These are phyloP conservation scores for Tephrocybe sp. DNA, from an alignment of 768 basidiomycete genomes.

Conservation along the genomic window DNA sequence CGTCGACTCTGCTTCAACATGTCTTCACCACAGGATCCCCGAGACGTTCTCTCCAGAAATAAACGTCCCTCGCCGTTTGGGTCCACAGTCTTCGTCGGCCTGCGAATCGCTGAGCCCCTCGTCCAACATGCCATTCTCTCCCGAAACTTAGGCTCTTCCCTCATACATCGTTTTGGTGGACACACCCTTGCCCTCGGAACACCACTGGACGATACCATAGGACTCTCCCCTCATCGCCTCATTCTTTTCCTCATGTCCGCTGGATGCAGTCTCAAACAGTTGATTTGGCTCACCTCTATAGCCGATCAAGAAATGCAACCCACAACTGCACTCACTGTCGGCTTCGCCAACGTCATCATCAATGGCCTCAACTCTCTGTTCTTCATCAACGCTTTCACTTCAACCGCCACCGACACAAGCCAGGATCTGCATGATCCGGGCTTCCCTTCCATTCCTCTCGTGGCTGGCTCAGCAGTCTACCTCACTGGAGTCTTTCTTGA, in stretches of 20 bases:
- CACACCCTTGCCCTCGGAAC: constrained; percentile 2
- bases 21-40: neutral
- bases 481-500: constrained; percentile 18
- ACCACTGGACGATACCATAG: constrained; percentile 1
- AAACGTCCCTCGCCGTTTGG: constrained; percentile 12
- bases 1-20: neutral
- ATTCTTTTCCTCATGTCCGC: constrained; percentile 13
- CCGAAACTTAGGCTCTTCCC: constrained; percentile 8
- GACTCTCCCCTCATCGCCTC: constrained; percentile 12
- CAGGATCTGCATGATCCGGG: constrained; percentile 13
- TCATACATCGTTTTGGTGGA: constrained; percentile 8
- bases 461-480: constrained; percentile 17
- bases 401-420: constrained; percentile 4
- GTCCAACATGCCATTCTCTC: constrained; percentile 10
- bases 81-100: constrained; percentile 12
- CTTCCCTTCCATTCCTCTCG: constrained; percentile 11
- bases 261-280: constrained; percentile 9
- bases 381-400: constrained; percentile 17
- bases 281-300: constrained; percentile 10
- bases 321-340: constrained; percentile 7
- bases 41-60: constrained; percentile 9
- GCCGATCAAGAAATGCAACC: constrained; percentile 11
- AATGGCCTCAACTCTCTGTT: constrained; percentile 21
- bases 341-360: constrained; percentile 14
- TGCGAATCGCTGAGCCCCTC: constrained; percentile 11